These are phyloP conservation scores for Strobilomyces confusus DNA, from an alignment of 768 basidiomycete species.

Conservation along the genomic window DNA sequence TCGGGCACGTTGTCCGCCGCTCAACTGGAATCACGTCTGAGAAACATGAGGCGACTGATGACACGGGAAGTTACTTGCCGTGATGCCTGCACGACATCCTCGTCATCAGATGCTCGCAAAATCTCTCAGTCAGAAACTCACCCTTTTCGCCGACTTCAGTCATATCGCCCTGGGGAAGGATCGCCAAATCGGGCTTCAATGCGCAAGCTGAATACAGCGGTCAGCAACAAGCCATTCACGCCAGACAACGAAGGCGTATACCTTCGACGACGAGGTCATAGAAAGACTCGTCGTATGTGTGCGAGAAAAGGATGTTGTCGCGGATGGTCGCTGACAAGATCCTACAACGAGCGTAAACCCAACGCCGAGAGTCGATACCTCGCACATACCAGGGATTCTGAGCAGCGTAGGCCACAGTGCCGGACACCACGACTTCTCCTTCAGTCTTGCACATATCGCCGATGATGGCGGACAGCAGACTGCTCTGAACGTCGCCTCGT, in stretches of 20 bases:
- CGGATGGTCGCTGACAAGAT: constrained; percentile 81
- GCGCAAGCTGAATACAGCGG: constrained; percentile 62
- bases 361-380: not conserved
- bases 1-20: constrained; percentile 82
- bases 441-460: constrained; percentile 81
- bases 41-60: constrained; percentile 8
- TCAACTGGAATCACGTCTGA: constrained; percentile 42
- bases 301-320: constrained; percentile 91
- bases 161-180: constrained; percentile 78
- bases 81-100: constrained; percentile 41
- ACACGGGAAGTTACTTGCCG: constrained; percentile 37
- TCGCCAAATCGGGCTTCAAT: constrained; percentile 69
- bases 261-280: constrained; percentile 82
- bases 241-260: constrained; percentile 15
- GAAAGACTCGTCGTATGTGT: constrained; percentile 81
- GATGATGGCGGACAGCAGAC: constrained; percentile 73
- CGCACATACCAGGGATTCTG: constrained; percentile 75
- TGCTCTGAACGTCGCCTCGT: constrained; percentile 43
- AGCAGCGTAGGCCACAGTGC: constrained; percentile 76
- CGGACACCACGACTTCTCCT: constrained; percentile 66
- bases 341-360: constrained; percentile 36
- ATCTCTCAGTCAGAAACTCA: constrained; percentile 17
- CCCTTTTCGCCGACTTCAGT: constrained; percentile 88
- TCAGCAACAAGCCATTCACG: not conserved
- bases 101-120: not conserved